Evolutionary conservation across 495 filamentous ascomycete genomes (phyloP).

Genomic region (Bathelium albidoporum): DNA sequence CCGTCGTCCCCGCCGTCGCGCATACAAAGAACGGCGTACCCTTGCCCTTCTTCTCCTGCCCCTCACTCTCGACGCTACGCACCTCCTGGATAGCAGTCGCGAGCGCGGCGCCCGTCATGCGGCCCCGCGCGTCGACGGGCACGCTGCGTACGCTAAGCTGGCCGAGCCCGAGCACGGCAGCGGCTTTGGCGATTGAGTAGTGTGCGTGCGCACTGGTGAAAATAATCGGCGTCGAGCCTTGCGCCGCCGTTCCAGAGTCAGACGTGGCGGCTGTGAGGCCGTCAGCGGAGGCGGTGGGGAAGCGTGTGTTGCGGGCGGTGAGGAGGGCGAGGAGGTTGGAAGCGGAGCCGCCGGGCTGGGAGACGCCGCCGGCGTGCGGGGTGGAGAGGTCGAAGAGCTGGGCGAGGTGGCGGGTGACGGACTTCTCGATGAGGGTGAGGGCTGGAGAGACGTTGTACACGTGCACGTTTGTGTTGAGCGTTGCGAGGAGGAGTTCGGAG

Average conservation of each 20-base stretch:
- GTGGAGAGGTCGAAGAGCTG: constrained; percentile 62
- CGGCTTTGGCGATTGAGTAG: constrained; percentile 91
- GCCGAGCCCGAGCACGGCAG: constrained; percentile 75
- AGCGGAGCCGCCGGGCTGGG: constrained; percentile 75
- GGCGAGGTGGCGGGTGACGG: constrained; percentile 58
- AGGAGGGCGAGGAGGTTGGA: constrained; percentile 83
- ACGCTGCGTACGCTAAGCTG: constrained; percentile 62
- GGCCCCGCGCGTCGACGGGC: constrained; percentile 57
- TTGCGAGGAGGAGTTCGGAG: constrained; percentile 70
- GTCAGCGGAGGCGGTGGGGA: constrained; percentile 58
- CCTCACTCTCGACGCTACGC: constrained; percentile 45
- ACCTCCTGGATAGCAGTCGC: constrained; percentile 49
- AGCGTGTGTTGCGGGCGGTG: constrained; percentile 79
- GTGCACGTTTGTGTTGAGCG: constrained; percentile 85
- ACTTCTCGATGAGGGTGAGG: constrained; percentile 74
- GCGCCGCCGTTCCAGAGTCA: not conserved
- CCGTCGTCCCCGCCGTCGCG: constrained; percentile 89
- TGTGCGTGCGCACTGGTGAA: constrained; percentile 86
- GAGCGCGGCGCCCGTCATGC: constrained; percentile 59
- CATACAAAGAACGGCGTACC: constrained; percentile 86
- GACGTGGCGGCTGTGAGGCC: constrained; percentile 44
- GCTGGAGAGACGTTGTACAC: constrained; percentile 87
- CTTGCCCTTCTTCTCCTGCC: constrained; percentile 28
- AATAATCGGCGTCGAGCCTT: constrained; percentile 54
- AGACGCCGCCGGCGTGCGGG: constrained; percentile 69